Evolutionary conservation across 139 green algal genomes (phyloP), one percentile per base, ranked within the genome.

Genomic region (Chlamydomonas incerta): DNA sequence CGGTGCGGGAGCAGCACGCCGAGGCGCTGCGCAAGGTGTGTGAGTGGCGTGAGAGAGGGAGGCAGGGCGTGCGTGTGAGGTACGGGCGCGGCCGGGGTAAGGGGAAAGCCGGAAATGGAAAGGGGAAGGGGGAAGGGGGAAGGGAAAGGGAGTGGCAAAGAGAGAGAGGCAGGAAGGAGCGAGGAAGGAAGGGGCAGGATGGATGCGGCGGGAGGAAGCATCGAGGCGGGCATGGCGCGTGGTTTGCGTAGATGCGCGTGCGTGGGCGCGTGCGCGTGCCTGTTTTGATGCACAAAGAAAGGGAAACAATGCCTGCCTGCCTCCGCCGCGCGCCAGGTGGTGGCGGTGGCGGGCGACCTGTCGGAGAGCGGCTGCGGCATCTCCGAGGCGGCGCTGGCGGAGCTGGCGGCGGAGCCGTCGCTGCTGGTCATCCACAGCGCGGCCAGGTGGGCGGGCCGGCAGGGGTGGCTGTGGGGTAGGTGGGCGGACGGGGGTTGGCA

Each of bases 371-470:
- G 79, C 20, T 60, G 89, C 55, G 81, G 74, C 3, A 70, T 93
- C 29, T 34, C 72, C 6, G 72, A 72, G 21, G 37, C 23, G 10
- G 58, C 41, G 13, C 80, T 88, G 31, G 20, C 70, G 41, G 26
- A 72, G 34, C 55, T 82, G n/a, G 29, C 89, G 15, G 29, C 90
- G 50, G 23, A 47, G 41, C 57, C 87, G 24, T 62, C 81, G 15
- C 80, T 84, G 0, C 0, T 90, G 1, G 73, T 93, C 69, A 86
- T 95, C 1, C 92, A 95, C 74, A 89, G 70, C 41, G 92, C 92
- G 5, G 90, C 92, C 1, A 75, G 86, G 86, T 90, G 57, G 8
- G 85, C 34, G 28, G 26, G 24, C 4, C 9, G 46, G 70, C 34
- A 14, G 70, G 37, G 37, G 47, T 31, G 71, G 41, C 8, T 34